Evolutionary conservation across 1,284 basidiomycete species (phyloP), one percentile per base, ranked within the genome.

Genomic region (Serendipita sp.): DNA sequence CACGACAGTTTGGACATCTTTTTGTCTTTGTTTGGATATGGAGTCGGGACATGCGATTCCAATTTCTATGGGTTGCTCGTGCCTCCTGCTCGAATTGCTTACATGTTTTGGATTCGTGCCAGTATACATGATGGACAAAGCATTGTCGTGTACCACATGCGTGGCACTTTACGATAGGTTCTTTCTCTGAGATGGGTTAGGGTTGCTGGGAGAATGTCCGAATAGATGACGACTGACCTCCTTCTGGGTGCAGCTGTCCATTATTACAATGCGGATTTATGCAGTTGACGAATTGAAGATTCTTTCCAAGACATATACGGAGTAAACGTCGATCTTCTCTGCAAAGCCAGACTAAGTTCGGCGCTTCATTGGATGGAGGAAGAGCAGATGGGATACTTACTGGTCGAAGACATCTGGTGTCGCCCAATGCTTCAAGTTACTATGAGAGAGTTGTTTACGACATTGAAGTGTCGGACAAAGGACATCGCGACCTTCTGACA

Each of bases 111-210:
- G 15, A 22, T n/a, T 8, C 32, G 29, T 58, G 53, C 53, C 53
- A 58, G 1, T 12, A 32, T 2, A 58, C 53, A 1, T n/a, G 4
- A 32, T 58, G 53, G 6, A 26, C 8, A 17, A 58, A 58, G 53
- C 53, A 58, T 32, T 58, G 53, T 35, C 32, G 26, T n/a, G 12
- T n/a, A 8, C 53, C 53, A 34, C 53, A 58, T 8, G 15, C 15
- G 53, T 58, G 34, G 32, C 53, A 58, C n/a, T 58, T 58, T 26
- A 58, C 53, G 17, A 58, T 58, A 10, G 53, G 53, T 35, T 26
- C 53, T n/a, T 49, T 49, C 8, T 49, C 47, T 49, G 2, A 10
- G 47, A 32, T 10, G 53, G 10, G 6, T 32, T 4, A 32, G 26
- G 34, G 29, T n/a, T 30, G 34, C 26, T 35, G 15, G 29, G 4